phyloP scores from a whole-genome alignment of 495 filamentous ascomycete genomes.

The Aspergillus steynii region DNA sequence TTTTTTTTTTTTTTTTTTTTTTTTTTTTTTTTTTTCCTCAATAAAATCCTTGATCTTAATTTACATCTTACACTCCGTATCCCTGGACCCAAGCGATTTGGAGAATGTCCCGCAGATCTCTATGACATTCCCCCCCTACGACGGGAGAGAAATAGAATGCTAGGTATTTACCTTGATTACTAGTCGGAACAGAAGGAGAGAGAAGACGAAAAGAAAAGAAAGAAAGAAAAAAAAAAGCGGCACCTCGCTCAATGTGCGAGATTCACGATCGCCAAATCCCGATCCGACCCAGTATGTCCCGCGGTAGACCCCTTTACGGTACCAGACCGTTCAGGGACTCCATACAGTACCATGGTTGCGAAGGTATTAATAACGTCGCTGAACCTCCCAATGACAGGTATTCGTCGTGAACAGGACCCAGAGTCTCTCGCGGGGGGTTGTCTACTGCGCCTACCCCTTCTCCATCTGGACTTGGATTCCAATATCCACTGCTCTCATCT shows the following conservation, averaged over 20 bases:
- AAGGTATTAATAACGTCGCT: slow-evolving; percentile 15
- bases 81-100: background rate
- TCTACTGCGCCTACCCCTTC: background rate
- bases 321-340: slow-evolving; percentile 17
- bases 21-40: background rate
- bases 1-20: background rate
- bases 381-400: background rate
- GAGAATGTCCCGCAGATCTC: background rate
- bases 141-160: background rate
- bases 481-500: background rate
- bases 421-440: background rate
- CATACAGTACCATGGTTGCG: slow-evolving; percentile 12
- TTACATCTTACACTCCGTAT: background rate
- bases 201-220: slow-evolving; percentile 8
- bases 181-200: background rate
- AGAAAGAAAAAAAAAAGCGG: background rate
- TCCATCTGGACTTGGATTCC: background rate
- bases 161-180: no score
- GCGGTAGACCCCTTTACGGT: slow-evolving; percentile 20
- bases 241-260: background rate
- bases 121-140: background rate
- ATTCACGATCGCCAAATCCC: slow-evolving; percentile 16
- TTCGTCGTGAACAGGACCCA: background rate
- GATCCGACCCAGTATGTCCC: slow-evolving; percentile 18
- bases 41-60: background rate